A percentile compares a stretch with the other conserved stretches of the same genome.
These are phyloP conservation scores for Epichloe scottii DNA, from an alignment of 2,329 filamentous ascomycete species.

Conservation along the genomic window DNA sequence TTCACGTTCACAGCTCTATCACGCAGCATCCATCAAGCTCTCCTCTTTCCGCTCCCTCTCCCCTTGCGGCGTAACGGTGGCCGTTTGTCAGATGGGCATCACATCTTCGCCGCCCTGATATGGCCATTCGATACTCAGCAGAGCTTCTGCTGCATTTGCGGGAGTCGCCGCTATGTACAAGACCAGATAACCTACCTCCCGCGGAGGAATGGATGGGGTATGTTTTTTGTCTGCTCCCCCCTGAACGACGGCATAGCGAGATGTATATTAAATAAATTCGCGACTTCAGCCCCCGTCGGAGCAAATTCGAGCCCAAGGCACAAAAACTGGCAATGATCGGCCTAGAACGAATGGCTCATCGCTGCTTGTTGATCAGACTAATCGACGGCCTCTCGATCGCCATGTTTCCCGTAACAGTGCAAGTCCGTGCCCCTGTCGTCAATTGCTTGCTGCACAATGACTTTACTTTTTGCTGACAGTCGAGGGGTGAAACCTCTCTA, in stretches of 20 bases:
- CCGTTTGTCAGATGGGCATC: constrained; percentile 25
- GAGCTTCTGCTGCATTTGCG: constrained; percentile 65
- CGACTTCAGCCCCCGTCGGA: constrained; percentile 30
- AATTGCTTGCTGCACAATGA: not conserved
- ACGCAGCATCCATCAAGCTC: not conserved
- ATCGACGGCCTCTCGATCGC: constrained; percentile 40
- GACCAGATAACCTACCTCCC: constrained; percentile 67
- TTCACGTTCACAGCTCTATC: not conserved
- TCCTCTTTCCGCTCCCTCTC: not conserved
- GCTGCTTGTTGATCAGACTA: constrained; percentile 36
- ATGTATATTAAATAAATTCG: not conserved
- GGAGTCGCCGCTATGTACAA: constrained; percentile 71
- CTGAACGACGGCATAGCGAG: not conserved
- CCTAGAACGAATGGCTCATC: constrained; percentile 30
- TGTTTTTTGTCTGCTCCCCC: constrained; percentile 16
- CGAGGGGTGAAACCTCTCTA: not conserved
- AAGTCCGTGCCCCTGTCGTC: constrained; percentile 32
- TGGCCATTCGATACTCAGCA: constrained; percentile 57
- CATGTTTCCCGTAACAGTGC: constrained; percentile 42
- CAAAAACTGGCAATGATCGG: constrained; percentile 31
- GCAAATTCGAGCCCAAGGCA: constrained; percentile 28
- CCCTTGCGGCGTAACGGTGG: constrained; percentile 10
- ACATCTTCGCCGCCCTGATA: constrained; percentile 23
- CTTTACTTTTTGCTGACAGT: not conserved
- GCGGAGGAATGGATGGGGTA: constrained; percentile 97